A percentile compares a stretch with the other conserved stretches of the same genome.
These are phyloP conservation scores for Chenopodium album DNA, from an alignment of 148 eudicot species.

Conservation along the genomic window DNA sequence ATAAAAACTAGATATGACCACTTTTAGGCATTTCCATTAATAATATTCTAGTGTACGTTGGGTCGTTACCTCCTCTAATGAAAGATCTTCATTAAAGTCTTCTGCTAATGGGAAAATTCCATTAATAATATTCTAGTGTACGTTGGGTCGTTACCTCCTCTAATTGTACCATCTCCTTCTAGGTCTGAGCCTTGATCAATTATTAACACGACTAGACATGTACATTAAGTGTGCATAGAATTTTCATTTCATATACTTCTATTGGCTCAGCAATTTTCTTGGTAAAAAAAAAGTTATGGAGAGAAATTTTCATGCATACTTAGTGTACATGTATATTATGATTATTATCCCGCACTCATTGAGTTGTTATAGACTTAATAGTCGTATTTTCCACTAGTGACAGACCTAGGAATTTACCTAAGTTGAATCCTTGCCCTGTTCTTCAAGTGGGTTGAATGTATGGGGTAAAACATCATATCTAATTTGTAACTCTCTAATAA, in stretches of 20 bases:
- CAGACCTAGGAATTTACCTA: too few relatives aligned
- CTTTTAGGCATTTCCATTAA: slow-evolving; percentile 1
- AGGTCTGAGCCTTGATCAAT: too few relatives aligned
- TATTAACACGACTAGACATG: too few relatives aligned
- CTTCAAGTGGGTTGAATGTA: background rate
- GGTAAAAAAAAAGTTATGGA: background rate
- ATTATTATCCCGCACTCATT: too few relatives aligned
- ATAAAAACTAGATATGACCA: slow-evolving; percentile 1
- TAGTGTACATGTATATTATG: background rate
- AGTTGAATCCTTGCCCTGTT: background rate
- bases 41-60: background rate
- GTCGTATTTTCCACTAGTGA: too few relatives aligned
- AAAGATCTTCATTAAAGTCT: background rate
- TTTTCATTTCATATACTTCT: background rate
- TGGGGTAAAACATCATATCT: background rate
- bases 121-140: too few relatives aligned
- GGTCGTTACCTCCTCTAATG: background rate
- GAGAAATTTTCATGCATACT: too few relatives aligned
- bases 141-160: too few relatives aligned
- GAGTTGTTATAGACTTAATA: too few relatives aligned
- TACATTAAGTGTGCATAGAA: background rate
- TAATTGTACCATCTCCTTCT: too few relatives aligned
- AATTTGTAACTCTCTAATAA: background rate
- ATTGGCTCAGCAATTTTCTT: background rate
- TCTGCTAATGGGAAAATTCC: too few relatives aligned